phyloP scores from a whole-genome alignment of 176 grass and related monocot genomes.

The Saccharum spontaneum region DNA sequence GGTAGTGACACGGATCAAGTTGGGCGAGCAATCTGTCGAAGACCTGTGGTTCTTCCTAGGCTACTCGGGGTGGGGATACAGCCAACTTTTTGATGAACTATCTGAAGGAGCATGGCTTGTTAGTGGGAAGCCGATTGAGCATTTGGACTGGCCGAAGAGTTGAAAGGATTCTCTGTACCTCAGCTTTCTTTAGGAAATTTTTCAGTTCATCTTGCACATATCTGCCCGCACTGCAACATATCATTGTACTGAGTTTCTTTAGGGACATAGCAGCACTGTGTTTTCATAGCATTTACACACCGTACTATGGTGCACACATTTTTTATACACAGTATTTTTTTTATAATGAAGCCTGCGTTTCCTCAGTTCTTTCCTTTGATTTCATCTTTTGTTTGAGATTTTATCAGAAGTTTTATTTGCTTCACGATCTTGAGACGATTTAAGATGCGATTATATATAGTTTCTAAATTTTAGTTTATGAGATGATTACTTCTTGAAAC shows the following conservation, averaged over 20 bases:
- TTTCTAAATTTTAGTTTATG: too few relatives aligned
- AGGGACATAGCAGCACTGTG: not conserved
- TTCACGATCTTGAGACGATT: not conserved
- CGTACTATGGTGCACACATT: not conserved
- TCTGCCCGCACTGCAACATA: not conserved
- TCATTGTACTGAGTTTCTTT: not conserved
- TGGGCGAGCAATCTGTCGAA: constrained; percentile 40
- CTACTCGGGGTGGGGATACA: constrained; percentile 69
- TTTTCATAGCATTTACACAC: not conserved
- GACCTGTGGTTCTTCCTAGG: constrained; percentile 86
- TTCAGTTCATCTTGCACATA: constrained; percentile 26
- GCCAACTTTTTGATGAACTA: constrained; percentile 77
- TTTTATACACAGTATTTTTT: not conserved
- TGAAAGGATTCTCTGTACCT: constrained; percentile 31
- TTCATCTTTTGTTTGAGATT: not conserved
- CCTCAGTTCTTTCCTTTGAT: not conserved
- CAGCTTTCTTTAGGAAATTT: not conserved
- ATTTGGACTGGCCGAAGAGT: constrained; percentile 68
- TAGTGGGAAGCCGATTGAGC: constrained; percentile 30
- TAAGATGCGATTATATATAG: not conserved
- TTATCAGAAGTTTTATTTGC: not conserved
- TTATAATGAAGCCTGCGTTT: not conserved
- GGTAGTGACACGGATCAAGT: constrained; percentile 51
- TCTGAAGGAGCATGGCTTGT: constrained; percentile 66
- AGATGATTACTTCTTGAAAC: too few relatives aligned